phyloP scores from a whole-genome alignment of 169 alveolate species.

The Cryptosporidium bovis region DNA sequence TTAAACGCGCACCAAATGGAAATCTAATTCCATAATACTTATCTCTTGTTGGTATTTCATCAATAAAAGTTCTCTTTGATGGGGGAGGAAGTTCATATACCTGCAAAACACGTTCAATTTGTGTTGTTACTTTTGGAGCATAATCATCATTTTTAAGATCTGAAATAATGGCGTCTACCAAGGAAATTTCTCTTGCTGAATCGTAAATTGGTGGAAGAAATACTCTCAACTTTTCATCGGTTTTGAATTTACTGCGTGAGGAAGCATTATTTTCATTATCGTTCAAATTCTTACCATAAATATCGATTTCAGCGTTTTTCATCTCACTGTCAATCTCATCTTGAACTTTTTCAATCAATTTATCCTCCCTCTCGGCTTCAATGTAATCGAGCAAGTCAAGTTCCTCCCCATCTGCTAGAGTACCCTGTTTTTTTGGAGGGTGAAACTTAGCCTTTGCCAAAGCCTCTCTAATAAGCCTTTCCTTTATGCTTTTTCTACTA shows the following conservation, averaged over 20 bases:
- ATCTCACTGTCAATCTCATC: not conserved
- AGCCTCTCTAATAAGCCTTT: conserved; percentile 46
- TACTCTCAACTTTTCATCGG: not conserved
- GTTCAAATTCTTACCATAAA: not conserved
- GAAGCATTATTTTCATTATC: not conserved
- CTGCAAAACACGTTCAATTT: conserved; percentile 4
- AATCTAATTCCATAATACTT: conserved; percentile 46
- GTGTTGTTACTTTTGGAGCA: not conserved
- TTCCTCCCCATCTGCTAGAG: conserved; percentile 13
- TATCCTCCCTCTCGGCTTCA: conserved; percentile 8
- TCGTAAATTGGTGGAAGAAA: conserved; percentile 43
- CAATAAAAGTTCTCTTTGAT: conserved; percentile 6
- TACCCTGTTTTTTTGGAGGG: not conserved
- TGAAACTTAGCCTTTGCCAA: not conserved
- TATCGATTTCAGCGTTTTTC: not conserved
- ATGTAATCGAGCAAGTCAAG: conserved; percentile 25
- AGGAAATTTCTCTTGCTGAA: not conserved
- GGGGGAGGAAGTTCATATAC: conserved; percentile 51
- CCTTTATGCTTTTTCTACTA: conserved; percentile 46
- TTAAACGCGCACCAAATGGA: conserved; percentile 62
- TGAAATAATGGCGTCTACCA: not conserved
- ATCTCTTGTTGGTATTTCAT: conserved; percentile 35
- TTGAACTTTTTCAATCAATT: not conserved
- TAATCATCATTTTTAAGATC: not conserved
- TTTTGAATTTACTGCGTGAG: not conserved